These are phyloP conservation scores for Coriolopsis trogii DNA, from an alignment of 1,284 basidiomycete genomes.

Conservation along the genomic window DNA sequence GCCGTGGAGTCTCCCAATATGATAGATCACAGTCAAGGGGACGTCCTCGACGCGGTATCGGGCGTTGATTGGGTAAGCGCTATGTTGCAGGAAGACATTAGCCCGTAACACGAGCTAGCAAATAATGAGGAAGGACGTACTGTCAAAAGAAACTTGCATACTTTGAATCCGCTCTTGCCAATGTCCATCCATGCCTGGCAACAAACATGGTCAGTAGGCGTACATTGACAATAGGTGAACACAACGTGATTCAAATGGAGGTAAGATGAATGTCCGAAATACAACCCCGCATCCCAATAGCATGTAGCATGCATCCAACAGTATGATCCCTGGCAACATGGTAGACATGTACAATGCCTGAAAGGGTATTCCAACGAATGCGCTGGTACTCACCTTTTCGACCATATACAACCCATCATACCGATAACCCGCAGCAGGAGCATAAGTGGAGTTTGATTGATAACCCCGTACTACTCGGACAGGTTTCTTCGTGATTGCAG, in stretches of 20 bases:
- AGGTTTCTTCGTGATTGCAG: slow-evolving; percentile 36
- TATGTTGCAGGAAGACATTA: background rate
- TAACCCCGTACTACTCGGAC: slow-evolving; percentile 46
- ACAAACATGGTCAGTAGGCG: no score
- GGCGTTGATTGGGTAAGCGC: slow-evolving; percentile 23
- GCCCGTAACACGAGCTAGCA: background rate
- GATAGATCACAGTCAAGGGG: slow-evolving; percentile 5
- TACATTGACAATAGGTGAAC: no score
- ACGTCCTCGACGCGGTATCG: slow-evolving; percentile 18
- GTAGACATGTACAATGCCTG: no score
- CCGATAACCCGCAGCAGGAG: slow-evolving; percentile 43
- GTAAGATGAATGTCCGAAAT: no score
- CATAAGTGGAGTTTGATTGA: slow-evolving; percentile 26
- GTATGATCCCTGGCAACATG: background rate
- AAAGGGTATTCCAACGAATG: background rate
- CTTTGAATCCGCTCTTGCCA: slow-evolving; percentile 24
- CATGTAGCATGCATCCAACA: background rate
- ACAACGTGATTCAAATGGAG: no score
- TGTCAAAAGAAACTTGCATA: slow-evolving; percentile 24
- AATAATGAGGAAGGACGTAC: slow-evolving; percentile 1
- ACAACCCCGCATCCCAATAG: no score
- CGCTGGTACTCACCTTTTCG: slow-evolving; percentile 19
- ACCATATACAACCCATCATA: slow-evolving; percentile 51
- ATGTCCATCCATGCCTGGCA: slow-evolving; percentile 23
- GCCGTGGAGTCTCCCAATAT: slow-evolving; percentile 10